phyloP scores from a whole-genome alignment of 305 asterid species.

The Striga hermonthica region DNA sequence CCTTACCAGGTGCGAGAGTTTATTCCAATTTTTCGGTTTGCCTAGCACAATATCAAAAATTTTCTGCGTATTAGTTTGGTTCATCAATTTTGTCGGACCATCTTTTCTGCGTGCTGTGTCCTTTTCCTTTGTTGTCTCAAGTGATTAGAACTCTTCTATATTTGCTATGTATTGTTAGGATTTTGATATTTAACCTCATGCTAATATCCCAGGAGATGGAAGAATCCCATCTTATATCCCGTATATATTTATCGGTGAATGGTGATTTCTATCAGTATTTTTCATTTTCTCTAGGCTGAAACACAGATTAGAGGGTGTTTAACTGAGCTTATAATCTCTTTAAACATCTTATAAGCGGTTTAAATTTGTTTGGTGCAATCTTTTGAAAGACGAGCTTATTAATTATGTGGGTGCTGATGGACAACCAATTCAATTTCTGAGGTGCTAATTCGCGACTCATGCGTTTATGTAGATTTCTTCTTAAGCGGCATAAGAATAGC shows the following conservation, averaged over 20 bases:
- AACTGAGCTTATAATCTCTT: too few species aligned
- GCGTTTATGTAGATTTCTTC: too few species aligned
- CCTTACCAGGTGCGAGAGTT: constrained; percentile 69
- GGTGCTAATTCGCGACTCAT: too few species aligned
- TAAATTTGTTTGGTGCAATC: too few species aligned
- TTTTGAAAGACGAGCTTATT: too few species aligned
- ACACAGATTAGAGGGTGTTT: not conserved
- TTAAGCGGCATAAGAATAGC: too few species aligned
- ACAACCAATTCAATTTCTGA: too few species aligned
- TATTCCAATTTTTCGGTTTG: constrained; percentile 3
- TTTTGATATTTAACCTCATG: constrained; percentile 13
- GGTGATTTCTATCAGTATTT: not conserved
- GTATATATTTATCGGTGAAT: not conserved
- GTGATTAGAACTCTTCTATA: not conserved
- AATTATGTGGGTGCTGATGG: too few species aligned
- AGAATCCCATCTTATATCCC: not conserved
- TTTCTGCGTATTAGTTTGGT: constrained; percentile 2
- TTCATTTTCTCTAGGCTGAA: not conserved
- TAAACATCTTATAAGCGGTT: too few species aligned
- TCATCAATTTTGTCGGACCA: constrained; percentile 1
- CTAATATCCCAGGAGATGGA: not conserved
- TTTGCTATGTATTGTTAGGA: constrained; percentile 2
- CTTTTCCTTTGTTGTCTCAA: not conserved
- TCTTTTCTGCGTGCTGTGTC: constrained; percentile 7
- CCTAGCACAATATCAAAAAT: not conserved